Percentiles rank a stretch among this genome's conserved stretches.
phyloP scores from a whole-genome alignment of 768 basidiomycete genomes.

The Mycena rosella region DNA sequence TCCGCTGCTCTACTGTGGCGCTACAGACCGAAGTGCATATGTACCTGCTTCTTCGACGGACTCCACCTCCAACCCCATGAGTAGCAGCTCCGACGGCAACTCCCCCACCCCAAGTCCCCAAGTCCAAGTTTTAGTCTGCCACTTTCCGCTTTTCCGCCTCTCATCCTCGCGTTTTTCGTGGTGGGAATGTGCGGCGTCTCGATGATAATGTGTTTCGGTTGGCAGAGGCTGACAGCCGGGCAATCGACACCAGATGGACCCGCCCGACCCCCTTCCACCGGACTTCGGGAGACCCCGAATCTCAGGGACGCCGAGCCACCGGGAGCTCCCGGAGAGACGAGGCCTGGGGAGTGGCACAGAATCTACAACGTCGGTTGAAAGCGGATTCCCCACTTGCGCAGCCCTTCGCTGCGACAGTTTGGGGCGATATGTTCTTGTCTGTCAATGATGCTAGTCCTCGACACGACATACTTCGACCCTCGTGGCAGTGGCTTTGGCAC shows the following conservation, averaged over 20 bases:
- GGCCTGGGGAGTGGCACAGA: constrained; percentile 13
- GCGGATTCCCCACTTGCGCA: background rate
- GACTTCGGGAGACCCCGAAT: constrained; percentile 52
- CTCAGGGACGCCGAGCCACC: constrained; percentile 57
- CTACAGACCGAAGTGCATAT: constrained; percentile 12
- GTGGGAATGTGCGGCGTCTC: constrained; percentile 66
- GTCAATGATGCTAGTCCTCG: background rate
- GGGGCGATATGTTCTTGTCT: constrained; percentile 13
- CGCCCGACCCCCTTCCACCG: background rate
- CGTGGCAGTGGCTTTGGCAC: constrained; percentile 11
- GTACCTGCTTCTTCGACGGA: background rate
- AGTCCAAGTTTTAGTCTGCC: constrained; percentile 41
- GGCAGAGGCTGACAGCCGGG: constrained; percentile 48
- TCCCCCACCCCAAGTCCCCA: too few relatives aligned
- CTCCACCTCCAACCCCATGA: background rate
- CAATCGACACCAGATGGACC: constrained; percentile 1
- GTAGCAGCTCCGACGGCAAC: background rate
- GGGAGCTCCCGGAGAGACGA: background rate
- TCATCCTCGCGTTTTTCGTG: constrained; percentile 72
- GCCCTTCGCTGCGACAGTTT: constrained; percentile 25
- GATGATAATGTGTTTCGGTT: constrained; percentile 63
- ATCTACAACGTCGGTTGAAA: too few relatives aligned
- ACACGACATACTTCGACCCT: constrained; percentile 1
- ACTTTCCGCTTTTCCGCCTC: constrained; percentile 60
- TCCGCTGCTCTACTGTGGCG: constrained; percentile 30